These are phyloP conservation scores for Mortierella sp. DNA, from an alignment of 371 early-diverging fungal genomes.

Conservation along the genomic window DNA sequence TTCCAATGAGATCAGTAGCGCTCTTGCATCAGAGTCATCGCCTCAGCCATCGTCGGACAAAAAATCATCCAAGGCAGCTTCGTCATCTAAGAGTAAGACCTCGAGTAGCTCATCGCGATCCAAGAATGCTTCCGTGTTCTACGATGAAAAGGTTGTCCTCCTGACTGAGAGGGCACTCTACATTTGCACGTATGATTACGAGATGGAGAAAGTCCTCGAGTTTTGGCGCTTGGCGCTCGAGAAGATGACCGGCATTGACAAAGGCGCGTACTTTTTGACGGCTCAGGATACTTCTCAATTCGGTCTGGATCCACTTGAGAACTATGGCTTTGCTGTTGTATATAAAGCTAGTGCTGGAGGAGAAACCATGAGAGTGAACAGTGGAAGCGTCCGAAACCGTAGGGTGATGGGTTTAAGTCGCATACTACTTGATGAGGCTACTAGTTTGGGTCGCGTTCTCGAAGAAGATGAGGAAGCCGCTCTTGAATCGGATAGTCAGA, in stretches of 20 bases:
- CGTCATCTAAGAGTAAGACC: background rate
- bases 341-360: conserved; percentile 61
- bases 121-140: conserved; percentile 31
- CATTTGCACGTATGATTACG: conserved; percentile 80
- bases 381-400: conserved; percentile 69
- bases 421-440: background rate
- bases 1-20: conserved; percentile 44
- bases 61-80: background rate
- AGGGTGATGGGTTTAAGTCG: conserved; percentile 27
- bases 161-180: conserved; percentile 78
- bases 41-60: conserved; percentile 13
- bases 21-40: conserved; percentile 41
- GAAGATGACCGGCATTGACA: conserved; percentile 68
- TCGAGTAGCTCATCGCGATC: background rate
- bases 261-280: conserved; percentile 59
- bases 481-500: background rate
- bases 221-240: conserved; percentile 73
- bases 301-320: conserved; percentile 58
- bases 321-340: conserved; percentile 69
- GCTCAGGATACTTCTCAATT: conserved; percentile 23
- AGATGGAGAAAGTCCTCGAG: conserved; percentile 78
- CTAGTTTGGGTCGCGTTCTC: conserved; percentile 17
- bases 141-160: conserved; percentile 80
- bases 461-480: conserved; percentile 11
- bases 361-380: conserved; percentile 68